These are phyloP conservation scores for Discostella stelligeroides DNA, from an alignment of 108 stramenopile species.

Conservation along the genomic window DNA sequence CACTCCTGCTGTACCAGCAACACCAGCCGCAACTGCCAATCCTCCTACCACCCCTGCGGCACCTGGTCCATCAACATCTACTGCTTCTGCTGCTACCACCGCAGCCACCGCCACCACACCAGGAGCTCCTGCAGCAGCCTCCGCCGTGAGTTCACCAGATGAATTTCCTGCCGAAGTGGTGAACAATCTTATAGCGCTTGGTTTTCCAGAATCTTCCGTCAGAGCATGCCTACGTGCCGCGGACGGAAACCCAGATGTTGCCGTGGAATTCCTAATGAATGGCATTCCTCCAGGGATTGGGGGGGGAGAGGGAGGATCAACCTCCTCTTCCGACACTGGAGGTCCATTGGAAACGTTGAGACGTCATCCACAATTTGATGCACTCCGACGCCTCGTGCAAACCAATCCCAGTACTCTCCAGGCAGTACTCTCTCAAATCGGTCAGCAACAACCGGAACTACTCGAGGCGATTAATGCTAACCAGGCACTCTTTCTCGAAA, in stretches of 20 bases:
- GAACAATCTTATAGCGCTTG: conserved; percentile 79
- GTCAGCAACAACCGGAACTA: conserved; percentile 91
- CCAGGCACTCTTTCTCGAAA: conserved; percentile 90
- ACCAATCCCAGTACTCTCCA: conserved; percentile 89
- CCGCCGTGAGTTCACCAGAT: conserved; percentile 46
- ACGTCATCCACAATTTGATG: conserved; percentile 94
- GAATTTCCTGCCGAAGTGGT: conserved; percentile 69
- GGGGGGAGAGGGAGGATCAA: conserved; percentile 26
- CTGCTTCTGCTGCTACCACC: conserved; percentile 36
- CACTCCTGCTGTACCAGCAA: conserved; percentile 26
- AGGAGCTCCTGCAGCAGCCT: conserved; percentile 36
- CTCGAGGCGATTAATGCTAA: conserved; percentile 92
- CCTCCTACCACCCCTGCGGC: conserved; percentile 44
- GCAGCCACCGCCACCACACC: conserved; percentile 43
- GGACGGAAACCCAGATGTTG: conserved; percentile 93
- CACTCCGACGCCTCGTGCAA: conserved; percentile 90
- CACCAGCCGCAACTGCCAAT: conserved; percentile 54
- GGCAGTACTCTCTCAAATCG: conserved; percentile 89
- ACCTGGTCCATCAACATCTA: conserved; percentile 40
- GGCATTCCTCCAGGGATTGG: conserved; percentile 89
- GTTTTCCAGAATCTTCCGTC: conserved; percentile 85
- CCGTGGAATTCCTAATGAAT: conserved; percentile 96
- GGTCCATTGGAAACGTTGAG: conserved; percentile 83
- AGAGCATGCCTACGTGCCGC: conserved; percentile 93
- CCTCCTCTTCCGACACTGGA: conserved; percentile 23